Evolutionary conservation across 2,329 filamentous ascomycete genomes (phyloP).

Genomic region (Fusarium proliferatum): DNA sequence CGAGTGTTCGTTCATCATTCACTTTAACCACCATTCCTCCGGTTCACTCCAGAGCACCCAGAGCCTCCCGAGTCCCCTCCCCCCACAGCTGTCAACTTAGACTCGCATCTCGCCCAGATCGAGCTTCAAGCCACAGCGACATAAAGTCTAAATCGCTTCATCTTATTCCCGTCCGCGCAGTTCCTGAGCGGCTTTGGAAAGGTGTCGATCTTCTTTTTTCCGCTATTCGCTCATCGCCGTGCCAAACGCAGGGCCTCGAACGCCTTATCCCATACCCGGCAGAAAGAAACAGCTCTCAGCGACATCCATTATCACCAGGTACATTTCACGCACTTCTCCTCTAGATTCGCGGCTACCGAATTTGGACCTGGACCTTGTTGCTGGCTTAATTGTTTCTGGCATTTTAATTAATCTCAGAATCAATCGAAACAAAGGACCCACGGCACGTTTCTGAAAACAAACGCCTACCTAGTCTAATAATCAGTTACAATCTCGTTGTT

Average conservation of each 20-base stretch:
- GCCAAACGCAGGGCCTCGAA: conserved; percentile 36
- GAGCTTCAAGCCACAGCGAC: conserved; percentile 21
- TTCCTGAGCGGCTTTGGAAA: conserved; percentile 27
- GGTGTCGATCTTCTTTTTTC: conserved; percentile 1
- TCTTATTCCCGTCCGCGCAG: conserved; percentile 17
- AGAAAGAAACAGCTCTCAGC: background rate
- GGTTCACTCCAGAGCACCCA: conserved; percentile 3
- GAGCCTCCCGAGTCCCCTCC: conserved; percentile 15
- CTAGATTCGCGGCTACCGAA: conserved; percentile 10
- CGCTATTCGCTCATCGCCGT: conserved; percentile 21
- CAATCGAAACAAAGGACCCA: conserved; percentile 6
- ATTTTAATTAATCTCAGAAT: conserved; percentile 25
- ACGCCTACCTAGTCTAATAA: conserved; percentile 2
- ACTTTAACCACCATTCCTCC: conserved; percentile 40
- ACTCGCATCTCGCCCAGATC: conserved; percentile 10
- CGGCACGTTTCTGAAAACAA: conserved; percentile 25
- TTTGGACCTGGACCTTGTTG: conserved; percentile 15
- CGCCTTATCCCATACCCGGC: conserved; percentile 22
- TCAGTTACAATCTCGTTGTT: conserved; percentile 23
- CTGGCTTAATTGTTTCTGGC: conserved; percentile 6
- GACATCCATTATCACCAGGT: background rate
- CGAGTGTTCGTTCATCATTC: background rate
- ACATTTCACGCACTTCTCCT: conserved; percentile 3
- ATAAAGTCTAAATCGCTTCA: conserved; percentile 13
- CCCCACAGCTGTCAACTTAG: conserved; percentile 19